Conservation (phyloP, 83 land plant species). For the Thuja plicata region DNA sequence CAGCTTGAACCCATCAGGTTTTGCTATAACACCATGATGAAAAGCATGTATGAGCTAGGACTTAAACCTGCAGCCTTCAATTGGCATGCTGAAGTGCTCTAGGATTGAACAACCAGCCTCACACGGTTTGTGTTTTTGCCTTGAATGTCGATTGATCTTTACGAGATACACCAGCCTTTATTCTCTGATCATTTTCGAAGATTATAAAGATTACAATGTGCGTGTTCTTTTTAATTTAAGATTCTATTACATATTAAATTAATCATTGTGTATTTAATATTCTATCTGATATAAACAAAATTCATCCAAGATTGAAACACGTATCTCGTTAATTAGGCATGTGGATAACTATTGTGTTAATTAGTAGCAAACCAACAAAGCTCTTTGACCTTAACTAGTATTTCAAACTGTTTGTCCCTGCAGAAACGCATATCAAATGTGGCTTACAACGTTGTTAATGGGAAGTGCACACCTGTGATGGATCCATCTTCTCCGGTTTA, state of each 20-base stretch:
- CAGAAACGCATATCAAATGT: constrained; percentile 43
- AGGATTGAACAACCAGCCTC: background rate
- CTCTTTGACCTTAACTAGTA: background rate
- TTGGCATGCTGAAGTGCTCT: background rate
- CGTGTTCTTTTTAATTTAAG: background rate
- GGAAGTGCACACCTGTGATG: constrained; percentile 26
- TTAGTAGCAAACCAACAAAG: background rate
- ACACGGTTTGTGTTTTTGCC: background rate
- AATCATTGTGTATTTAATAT: background rate
- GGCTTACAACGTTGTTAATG: constrained; percentile 30
- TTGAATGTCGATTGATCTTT: background rate
- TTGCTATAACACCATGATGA: no score
- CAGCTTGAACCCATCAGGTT: no score
- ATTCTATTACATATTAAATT: background rate
- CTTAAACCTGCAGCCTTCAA: background rate
- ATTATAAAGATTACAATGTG: background rate
- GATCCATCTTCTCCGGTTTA: constrained; percentile 38
- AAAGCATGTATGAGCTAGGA: background rate
- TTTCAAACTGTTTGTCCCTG: background rate
- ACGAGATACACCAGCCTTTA: background rate
- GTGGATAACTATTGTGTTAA: background rate
- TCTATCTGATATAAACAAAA: background rate
- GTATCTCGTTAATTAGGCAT: background rate
- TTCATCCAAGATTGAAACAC: background rate
- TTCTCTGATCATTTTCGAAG: background rate